A percentile compares a stretch with the other conserved stretches of the same genome.
Evolutionary conservation across 129 eudicot genomes (phyloP).

Genomic region (Centrapalus pauciflorus): DNA sequence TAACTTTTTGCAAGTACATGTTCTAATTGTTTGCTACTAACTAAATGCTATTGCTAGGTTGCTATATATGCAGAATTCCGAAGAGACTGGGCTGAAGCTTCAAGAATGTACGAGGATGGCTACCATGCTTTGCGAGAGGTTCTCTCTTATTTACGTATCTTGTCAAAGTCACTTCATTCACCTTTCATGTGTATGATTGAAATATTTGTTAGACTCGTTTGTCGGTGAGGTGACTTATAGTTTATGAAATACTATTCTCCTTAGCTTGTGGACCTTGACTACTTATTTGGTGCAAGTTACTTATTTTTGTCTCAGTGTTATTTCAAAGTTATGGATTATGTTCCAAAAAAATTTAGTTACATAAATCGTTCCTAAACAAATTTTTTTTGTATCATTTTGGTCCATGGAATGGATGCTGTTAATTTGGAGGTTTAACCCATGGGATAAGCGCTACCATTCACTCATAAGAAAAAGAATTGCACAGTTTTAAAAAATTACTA

Average conservation of each 20-base stretch:
- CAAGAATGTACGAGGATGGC: constrained; percentile 83
- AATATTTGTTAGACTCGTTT: background rate
- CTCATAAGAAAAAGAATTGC: no score
- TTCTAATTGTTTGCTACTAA: constrained; percentile 14
- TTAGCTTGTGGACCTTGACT: constrained; percentile 2
- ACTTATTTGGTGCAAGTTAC: no score
- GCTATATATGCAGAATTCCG: constrained; percentile 97
- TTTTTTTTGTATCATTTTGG: no score
- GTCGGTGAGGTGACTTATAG: background rate
- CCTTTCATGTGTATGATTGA: background rate
- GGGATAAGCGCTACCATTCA: no score
- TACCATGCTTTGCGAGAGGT: constrained; percentile 95
- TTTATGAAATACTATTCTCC: constrained; percentile 3
- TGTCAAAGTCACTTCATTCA: background rate
- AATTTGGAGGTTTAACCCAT: no score
- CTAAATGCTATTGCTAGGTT: constrained; percentile 63
- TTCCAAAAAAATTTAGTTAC: no score
- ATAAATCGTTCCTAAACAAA: no score
- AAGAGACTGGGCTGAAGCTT: constrained; percentile 95
- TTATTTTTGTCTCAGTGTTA: no score
- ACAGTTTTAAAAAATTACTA: no score
- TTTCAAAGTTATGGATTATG: no score
- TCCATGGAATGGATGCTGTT: no score
- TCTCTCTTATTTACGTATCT: background rate
- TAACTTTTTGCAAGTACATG: background rate